Base-by-base conservation (phyloP, 2,329 filamentous ascomycete genomes). In the Sporothrix phasma region DNA sequence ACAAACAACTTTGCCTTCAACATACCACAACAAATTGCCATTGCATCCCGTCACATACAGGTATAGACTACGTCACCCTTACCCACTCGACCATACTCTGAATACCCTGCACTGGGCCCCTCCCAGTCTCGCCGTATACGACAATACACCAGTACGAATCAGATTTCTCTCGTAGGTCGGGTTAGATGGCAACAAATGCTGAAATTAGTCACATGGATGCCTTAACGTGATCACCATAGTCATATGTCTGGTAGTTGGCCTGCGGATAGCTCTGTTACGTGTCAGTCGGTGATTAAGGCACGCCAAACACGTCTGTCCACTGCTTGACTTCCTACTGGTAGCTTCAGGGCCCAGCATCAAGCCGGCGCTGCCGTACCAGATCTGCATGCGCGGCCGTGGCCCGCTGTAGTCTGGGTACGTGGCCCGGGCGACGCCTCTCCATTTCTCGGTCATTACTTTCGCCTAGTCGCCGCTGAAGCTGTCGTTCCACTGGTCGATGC, bases 291-390 rank as follows among this genome's bases (percentile, higher is more conserved):
- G 70, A 71, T 61, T 73, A 70, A 0, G 69, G 69, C 19, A 76
- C 73, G 3, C 78, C 78, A 63, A 81, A 77, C 0, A 83, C 78
- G 8, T 77, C 79, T 0, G 80, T 78, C 81, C 81, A 83, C 68
- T 79, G 77, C 74, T 84, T 83, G 67, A 82, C 79, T 47, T 79
- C 79, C 73, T 86, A 83, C 37, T 82, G 72, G 69, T 83, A 83
- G 71, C 85, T 85, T 67, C 79, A 76, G 79, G 79, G 24, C 76
- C 74, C 5, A 85, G 72, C 0, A 78, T 80, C 2, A 72, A 70
- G 69, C 86, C 84, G 3, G 70, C 73, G 26, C 77, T 79, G 45
- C 83, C 83, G 68, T 86, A 83, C 75, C 81, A 85, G 67, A 85
- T 78, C 71, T 84, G 81, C 79, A 86, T 82, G 64, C 76, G 78